These are phyloP conservation scores for Fremontodendron californicum DNA, from an alignment of 345 rosid genomes.

Conservation along the genomic window DNA sequence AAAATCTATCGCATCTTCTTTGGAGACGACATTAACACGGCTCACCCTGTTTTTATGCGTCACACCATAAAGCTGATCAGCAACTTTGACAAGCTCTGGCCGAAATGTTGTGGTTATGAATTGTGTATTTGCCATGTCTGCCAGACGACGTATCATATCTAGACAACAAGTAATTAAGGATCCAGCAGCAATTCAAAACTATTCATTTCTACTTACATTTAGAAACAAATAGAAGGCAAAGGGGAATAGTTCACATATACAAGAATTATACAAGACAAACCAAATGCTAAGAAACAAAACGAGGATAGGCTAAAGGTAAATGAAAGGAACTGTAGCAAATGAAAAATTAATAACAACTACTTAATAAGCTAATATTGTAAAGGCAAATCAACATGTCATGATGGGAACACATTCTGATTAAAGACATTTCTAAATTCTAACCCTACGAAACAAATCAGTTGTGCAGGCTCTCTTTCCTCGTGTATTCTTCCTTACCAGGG, in stretches of 20 bases:
- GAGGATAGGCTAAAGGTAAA: not conserved
- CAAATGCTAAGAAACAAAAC: not conserved
- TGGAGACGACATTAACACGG: constrained; percentile 64
- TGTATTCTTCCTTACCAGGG: not conserved
- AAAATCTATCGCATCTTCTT: constrained; percentile 77
- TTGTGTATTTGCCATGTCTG: constrained; percentile 84
- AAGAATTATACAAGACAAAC: not conserved
- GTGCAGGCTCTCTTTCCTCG: not conserved
- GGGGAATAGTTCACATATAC: not conserved
- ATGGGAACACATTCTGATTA: not conserved
- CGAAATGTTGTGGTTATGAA: constrained; percentile 95
- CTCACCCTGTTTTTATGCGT: constrained; percentile 87
- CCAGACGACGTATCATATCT: constrained; percentile 89
- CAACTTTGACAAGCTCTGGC: constrained; percentile 92
- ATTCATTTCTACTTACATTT: not conserved
- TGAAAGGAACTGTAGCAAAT: not conserved
- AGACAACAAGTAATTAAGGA: constrained; percentile 34
- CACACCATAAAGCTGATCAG: constrained; percentile 92
- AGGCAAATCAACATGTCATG: not conserved
- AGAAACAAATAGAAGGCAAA: not conserved
- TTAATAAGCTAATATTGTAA: not conserved
- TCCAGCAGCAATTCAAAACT: not conserved
- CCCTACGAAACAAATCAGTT: not conserved
- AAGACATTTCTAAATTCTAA: not conserved
- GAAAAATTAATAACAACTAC: not conserved